A percentile compares a stretch with the other conserved stretches of the same genome.
These are phyloP conservation scores for Citrus maxima DNA, from an alignment of 345 rosid genomes.

Conservation along the genomic window DNA sequence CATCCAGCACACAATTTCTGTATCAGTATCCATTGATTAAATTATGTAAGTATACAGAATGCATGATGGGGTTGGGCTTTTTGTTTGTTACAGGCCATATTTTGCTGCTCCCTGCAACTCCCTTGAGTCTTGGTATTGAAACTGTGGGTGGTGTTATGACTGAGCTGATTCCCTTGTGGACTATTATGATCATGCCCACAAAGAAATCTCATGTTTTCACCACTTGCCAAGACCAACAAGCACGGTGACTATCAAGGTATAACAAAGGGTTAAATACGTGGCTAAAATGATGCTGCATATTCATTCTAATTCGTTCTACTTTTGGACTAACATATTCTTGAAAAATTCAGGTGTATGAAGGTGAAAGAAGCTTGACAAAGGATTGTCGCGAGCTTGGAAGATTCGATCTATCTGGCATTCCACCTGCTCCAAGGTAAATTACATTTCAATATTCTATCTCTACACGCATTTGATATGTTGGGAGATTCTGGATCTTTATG, in stretches of 20 bases:
- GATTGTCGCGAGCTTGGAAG: no score
- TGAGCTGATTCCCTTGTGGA: conserved; percentile 37
- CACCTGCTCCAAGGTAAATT: conserved; percentile 53
- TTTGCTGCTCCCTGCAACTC: conserved; percentile 39
- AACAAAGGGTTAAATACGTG: not conserved
- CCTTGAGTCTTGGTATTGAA: conserved; percentile 50
- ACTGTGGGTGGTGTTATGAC: conserved; percentile 24
- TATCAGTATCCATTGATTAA: not conserved
- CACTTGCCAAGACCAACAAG: conserved; percentile 15
- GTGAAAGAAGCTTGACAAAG: conserved; percentile 40
- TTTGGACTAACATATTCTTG: not conserved
- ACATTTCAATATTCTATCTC: not conserved
- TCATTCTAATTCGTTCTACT: not conserved
- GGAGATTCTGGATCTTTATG: no score
- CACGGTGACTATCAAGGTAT: conserved; percentile 43
- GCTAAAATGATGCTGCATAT: not conserved
- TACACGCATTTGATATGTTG: no score
- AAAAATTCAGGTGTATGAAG: conserved; percentile 39
- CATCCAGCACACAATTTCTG: not conserved
- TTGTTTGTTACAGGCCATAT: conserved; percentile 31
- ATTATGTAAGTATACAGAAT: not conserved
- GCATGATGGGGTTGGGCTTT: not conserved
- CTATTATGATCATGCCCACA: conserved; percentile 37
- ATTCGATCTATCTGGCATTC: conserved; percentile 34
- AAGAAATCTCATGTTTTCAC: conserved; percentile 44